Percentiles rank a stretch among this genome's conserved stretches.
These are phyloP conservation scores for Rhodotorula babjevae DNA, from an alignment of 768 basidiomycete genomes.

Conservation along the genomic window DNA sequence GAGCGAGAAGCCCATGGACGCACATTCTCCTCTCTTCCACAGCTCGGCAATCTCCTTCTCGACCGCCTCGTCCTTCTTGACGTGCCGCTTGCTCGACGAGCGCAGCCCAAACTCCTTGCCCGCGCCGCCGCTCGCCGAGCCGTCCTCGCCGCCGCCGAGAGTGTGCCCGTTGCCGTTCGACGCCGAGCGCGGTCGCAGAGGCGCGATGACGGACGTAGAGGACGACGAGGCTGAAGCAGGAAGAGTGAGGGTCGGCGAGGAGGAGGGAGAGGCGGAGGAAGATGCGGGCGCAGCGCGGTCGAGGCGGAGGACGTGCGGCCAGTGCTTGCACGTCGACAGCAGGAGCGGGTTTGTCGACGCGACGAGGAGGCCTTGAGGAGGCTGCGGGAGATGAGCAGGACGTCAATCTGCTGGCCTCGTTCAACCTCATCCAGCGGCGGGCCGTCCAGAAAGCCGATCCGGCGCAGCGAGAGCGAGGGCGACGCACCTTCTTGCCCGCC, in stretches of 20 bases:
- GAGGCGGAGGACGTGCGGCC: constrained; percentile 72
- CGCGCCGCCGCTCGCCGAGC: not conserved
- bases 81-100: constrained; percentile 36
- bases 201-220: not conserved
- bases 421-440: too few relatives aligned
- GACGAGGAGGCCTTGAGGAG: constrained; percentile 60
- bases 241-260: not conserved
- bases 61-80: constrained; percentile 38
- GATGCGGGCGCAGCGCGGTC: constrained; percentile 45
- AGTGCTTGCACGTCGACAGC: constrained; percentile 70
- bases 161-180: too few relatives aligned
- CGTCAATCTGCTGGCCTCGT: too few relatives aligned
- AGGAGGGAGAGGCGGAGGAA: not conserved
- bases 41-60: constrained; percentile 15
- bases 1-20: not conserved
- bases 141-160: constrained; percentile 7
- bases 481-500: constrained; percentile 54
- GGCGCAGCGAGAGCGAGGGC: too few relatives aligned
- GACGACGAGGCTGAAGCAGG: not conserved
- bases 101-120: constrained; percentile 32
- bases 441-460: too few relatives aligned
- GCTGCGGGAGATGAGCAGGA: constrained; percentile 14
- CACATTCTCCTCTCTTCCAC: constrained; percentile 35
- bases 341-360: constrained; percentile 89
- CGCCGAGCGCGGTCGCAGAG: not conserved